These are phyloP conservation scores for Neocatenulostroma microsporum DNA, from an alignment of 2,329 filamentous ascomycete genomes.

Conservation along the genomic window DNA sequence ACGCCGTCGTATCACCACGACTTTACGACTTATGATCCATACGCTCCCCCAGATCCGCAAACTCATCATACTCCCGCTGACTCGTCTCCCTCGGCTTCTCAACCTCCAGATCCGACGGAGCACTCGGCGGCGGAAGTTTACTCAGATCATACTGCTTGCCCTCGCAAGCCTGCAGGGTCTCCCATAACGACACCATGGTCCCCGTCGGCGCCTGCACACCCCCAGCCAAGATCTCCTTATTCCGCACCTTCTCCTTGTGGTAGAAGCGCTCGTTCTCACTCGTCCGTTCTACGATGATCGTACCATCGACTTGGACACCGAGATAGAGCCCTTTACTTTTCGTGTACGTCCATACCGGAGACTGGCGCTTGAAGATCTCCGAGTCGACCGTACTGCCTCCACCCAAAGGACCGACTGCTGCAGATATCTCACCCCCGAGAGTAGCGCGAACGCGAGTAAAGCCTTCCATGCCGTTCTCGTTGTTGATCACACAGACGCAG, in stretches of 20 bases:
- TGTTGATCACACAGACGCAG: conserved; percentile 87
- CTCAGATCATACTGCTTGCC: conserved; percentile 67
- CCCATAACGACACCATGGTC: conserved; percentile 55
- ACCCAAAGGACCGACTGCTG: conserved; percentile 68
- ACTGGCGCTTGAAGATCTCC: conserved; percentile 56
- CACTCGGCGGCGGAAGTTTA: conserved; percentile 55
- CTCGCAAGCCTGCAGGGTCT: conserved; percentile 80
- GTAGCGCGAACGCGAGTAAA: conserved; percentile 73
- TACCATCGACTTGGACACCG: conserved; percentile 76
- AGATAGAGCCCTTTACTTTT: conserved; percentile 83
- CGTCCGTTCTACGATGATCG: conserved; percentile 70
- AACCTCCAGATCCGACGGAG: conserved; percentile 65
- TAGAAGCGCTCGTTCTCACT: conserved; percentile 84
- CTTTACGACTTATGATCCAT: conserved; percentile 5
- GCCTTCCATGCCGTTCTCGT: conserved; percentile 69
- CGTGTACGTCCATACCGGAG: conserved; percentile 74
- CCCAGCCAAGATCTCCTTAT: conserved; percentile 54
- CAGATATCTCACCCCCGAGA: conserved; percentile 69
- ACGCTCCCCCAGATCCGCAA: conserved; percentile 5
- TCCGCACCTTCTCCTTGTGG: conserved; percentile 50
- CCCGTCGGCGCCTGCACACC: conserved; percentile 47
- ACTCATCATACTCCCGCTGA: conserved; percentile 11
- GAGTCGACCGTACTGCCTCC: conserved; percentile 66
- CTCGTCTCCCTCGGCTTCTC: conserved; percentile 56
- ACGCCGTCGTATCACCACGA: too few species aligned